A percentile compares a stretch with the other conserved stretches of the same genome.
Evolutionary conservation across 768 basidiomycete species (phyloP).

Genomic region (Macrolepiota albuminosa): DNA sequence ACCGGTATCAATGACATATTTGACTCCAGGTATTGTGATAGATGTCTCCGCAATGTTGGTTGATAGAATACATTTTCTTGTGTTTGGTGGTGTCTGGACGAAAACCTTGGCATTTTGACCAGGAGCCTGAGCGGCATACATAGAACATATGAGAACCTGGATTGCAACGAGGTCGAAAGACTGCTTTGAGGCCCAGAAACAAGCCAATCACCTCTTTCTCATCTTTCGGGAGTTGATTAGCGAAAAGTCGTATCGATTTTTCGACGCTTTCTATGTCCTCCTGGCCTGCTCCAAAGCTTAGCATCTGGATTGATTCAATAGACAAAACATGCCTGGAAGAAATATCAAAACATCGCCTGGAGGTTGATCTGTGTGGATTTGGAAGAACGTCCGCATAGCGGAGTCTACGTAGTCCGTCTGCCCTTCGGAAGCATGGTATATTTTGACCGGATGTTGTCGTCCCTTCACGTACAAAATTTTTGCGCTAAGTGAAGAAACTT

Average conservation of each 20-base stretch:
- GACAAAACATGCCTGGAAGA: slow-evolving; percentile 59
- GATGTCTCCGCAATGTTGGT: slow-evolving; percentile 99
- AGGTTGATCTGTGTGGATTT: slow-evolving; percentile 78
- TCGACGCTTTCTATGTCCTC: slow-evolving; percentile 93
- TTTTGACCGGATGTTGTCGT: slow-evolving; percentile 86
- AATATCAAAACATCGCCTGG: slow-evolving; percentile 92
- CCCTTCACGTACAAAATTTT: slow-evolving; percentile 90
- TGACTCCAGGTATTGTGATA: slow-evolving; percentile 94
- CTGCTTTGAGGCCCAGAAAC: background rate
- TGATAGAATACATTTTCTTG: slow-evolving; percentile 89
- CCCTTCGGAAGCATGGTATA: slow-evolving; percentile 70
- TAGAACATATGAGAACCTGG: slow-evolving; percentile 70
- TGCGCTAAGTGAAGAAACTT: slow-evolving; percentile 47
- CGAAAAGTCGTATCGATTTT: slow-evolving; percentile 65
- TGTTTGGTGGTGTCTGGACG: slow-evolving; percentile 52
- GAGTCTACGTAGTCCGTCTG: slow-evolving; percentile 86
- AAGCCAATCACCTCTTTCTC: slow-evolving; percentile 40
- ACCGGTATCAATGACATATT: slow-evolving; percentile 94
- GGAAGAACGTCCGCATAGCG: slow-evolving; percentile 89
- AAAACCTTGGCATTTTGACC: slow-evolving; percentile 80
- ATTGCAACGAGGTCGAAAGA: background rate
- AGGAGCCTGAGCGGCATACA: slow-evolving; percentile 84
- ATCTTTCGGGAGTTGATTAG: slow-evolving; percentile 62
- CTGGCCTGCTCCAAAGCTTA: slow-evolving; percentile 55
- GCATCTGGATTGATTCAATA: background rate